phyloP scores from a whole-genome alignment of 2,329 filamentous ascomycete species.

The Helotiales sp. region DNA sequence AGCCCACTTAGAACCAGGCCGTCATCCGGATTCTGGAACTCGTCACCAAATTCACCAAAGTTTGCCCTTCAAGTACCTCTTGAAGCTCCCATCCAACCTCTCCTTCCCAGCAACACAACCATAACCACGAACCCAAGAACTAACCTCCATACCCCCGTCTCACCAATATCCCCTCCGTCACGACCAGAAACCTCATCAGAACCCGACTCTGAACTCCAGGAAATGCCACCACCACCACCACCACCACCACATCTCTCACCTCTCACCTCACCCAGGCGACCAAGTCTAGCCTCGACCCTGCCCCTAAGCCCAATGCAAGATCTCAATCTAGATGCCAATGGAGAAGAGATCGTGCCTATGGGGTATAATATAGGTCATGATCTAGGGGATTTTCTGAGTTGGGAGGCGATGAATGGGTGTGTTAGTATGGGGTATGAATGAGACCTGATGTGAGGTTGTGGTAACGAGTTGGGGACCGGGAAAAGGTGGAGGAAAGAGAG shows the following conservation, averaged over 20 bases:
- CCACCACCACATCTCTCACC: background rate
- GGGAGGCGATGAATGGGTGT: no score
- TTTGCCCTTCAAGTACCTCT: no score
- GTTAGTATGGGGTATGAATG: no score
- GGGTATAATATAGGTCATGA: conserved; percentile 61
- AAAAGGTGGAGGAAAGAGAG: no score
- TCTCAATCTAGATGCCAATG: conserved; percentile 6
- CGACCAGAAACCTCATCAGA: no score
- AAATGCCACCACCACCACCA: background rate
- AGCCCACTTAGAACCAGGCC: no score
- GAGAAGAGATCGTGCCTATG: conserved; percentile 51
- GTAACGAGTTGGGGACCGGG: no score
- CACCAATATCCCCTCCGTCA: background rate
- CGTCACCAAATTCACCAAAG: no score
- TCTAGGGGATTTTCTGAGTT: conserved; percentile 57
- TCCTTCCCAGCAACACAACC: background rate
- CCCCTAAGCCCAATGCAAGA: conserved; percentile 30
- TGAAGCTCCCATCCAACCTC: background rate
- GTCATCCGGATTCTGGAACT: no score
- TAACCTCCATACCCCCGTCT: background rate
- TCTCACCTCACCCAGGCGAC: background rate
- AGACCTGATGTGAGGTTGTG: no score
- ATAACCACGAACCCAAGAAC: background rate
- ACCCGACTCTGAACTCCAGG: background rate
- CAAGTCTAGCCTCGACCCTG: conserved; percentile 13